Conservation (phyloP, 768 basidiomycete genomes). For the Leccinum fibrillosum region DNA sequence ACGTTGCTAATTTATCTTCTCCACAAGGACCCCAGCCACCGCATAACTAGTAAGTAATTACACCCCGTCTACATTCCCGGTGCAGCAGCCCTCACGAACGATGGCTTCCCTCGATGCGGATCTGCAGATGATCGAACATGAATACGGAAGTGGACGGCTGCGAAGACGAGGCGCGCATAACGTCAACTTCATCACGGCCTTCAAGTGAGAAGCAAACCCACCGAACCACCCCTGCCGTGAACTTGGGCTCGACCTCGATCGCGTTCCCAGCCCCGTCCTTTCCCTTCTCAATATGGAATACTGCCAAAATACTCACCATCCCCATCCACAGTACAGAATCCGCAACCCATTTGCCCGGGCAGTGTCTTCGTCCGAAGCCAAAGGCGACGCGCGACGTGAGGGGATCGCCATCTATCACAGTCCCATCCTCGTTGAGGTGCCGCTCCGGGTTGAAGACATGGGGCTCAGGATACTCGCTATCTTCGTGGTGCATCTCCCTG, state of each 20-base stretch:
- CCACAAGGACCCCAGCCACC: slow-evolving; percentile 19
- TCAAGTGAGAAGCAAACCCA: slow-evolving; percentile 15
- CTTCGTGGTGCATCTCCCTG: slow-evolving; percentile 32
- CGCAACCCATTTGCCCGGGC: slow-evolving; percentile 31
- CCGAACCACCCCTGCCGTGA: slow-evolving; percentile 32
- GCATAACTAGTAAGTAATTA: slow-evolving; percentile 8
- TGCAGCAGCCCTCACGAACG: slow-evolving; percentile 9
- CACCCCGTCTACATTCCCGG: neutral
- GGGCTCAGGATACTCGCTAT: slow-evolving; percentile 26
- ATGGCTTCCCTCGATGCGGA: slow-evolving; percentile 23
- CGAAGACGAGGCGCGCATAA: slow-evolving; percentile 11
- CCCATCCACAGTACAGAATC: slow-evolving; percentile 31
- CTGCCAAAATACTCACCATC: slow-evolving; percentile 27
- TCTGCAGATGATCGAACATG: slow-evolving; percentile 29
- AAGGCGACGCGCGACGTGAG: slow-evolving; percentile 27
- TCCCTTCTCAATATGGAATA: slow-evolving; percentile 20
- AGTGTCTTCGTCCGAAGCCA: slow-evolving; percentile 31
- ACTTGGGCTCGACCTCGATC: slow-evolving; percentile 26
- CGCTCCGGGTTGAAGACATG: slow-evolving; percentile 27
- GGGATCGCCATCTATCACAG: slow-evolving; percentile 20
- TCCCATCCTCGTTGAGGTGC: slow-evolving; percentile 23
- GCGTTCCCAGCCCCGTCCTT: slow-evolving; percentile 24
- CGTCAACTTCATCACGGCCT: slow-evolving; percentile 10
- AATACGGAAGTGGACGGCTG: slow-evolving; percentile 30
- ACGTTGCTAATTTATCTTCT: slow-evolving; percentile 21